Percentiles rank a stretch among this genome's conserved stretches.
Conservation (phyloP, 2,329 filamentous ascomycete genomes). For the Penicillium oxalicum region DNA sequence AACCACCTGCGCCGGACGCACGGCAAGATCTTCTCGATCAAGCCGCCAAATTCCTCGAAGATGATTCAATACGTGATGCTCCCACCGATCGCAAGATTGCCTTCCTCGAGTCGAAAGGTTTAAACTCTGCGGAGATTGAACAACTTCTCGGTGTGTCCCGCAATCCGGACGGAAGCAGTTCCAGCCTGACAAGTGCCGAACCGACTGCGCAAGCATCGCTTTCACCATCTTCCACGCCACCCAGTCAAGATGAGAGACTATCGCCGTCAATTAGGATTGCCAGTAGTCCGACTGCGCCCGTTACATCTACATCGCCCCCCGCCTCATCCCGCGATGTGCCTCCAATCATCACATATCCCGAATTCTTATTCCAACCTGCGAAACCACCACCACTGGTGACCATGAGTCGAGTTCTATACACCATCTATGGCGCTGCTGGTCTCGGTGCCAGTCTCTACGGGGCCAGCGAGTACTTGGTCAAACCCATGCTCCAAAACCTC, state of each 20-base stretch:
- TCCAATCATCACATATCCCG: conserved; percentile 62
- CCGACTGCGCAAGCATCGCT: conserved; percentile 9
- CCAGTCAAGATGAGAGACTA: conserved; percentile 6
- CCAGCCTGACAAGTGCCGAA: conserved; percentile 10
- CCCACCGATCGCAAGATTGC: conserved; percentile 65
- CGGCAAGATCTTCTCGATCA: conserved; percentile 52
- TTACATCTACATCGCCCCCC: conserved; percentile 12
- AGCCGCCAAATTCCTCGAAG: conserved; percentile 68
- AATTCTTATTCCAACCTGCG: conserved; percentile 55
- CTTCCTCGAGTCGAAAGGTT: conserved; percentile 73
- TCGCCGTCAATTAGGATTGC: background rate
- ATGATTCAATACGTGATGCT: conserved; percentile 64
- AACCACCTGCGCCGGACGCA: conserved; percentile 18
- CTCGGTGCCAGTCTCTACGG: conserved; percentile 53
- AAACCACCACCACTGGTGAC: conserved; percentile 58
- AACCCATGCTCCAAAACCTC: conserved; percentile 53
- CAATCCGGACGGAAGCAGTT: conserved; percentile 25
- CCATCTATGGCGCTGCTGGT: conserved; percentile 52
- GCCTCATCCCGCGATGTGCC: conserved; percentile 42
- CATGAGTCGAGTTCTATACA: conserved; percentile 50
- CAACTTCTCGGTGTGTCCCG: conserved; percentile 50
- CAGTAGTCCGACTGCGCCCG: conserved; percentile 2
- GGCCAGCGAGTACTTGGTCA: conserved; percentile 53
- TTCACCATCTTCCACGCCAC: conserved; percentile 4
- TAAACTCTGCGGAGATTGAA: conserved; percentile 62